Evolutionary conservation across 2,329 filamentous ascomycete species (phyloP).

Genomic region (Talaromyces sp.): DNA sequence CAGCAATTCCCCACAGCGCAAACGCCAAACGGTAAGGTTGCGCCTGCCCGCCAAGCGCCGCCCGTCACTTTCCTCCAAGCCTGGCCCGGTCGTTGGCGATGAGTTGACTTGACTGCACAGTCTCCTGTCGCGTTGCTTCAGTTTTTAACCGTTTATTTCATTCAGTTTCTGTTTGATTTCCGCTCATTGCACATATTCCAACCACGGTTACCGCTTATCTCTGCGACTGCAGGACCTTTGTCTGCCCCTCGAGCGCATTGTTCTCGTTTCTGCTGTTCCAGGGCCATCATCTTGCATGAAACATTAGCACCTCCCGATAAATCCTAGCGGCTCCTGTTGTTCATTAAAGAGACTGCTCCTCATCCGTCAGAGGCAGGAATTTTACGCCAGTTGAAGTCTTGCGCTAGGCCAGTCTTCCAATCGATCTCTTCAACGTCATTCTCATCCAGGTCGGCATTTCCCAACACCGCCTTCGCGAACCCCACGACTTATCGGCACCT

Average conservation of each 20-base stretch:
- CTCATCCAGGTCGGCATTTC: background rate
- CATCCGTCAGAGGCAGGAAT: background rate
- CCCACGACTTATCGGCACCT: background rate
- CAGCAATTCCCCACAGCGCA: background rate
- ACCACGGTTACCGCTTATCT: background rate
- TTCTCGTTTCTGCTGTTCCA: conserved; percentile 1
- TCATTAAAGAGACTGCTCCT: background rate
- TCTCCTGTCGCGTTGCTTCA: background rate
- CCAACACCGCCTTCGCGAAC: background rate
- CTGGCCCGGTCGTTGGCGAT: background rate
- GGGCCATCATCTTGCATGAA: background rate
- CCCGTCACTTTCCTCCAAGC: background rate
- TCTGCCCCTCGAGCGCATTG: background rate
- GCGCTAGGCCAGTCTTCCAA: background rate
- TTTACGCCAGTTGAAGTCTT: background rate
- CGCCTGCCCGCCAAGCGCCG: background rate
- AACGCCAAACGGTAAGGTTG: background rate
- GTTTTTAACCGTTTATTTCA: background rate
- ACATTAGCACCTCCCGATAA: background rate
- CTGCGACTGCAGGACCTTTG: background rate
- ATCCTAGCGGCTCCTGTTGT: background rate
- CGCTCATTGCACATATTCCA: background rate
- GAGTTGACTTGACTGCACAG: background rate
- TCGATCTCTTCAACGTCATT: background rate
- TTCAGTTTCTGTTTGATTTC: background rate